Base-by-base conservation (phyloP, 331 rosid species). In the Pyracantha coccinea region DNA sequence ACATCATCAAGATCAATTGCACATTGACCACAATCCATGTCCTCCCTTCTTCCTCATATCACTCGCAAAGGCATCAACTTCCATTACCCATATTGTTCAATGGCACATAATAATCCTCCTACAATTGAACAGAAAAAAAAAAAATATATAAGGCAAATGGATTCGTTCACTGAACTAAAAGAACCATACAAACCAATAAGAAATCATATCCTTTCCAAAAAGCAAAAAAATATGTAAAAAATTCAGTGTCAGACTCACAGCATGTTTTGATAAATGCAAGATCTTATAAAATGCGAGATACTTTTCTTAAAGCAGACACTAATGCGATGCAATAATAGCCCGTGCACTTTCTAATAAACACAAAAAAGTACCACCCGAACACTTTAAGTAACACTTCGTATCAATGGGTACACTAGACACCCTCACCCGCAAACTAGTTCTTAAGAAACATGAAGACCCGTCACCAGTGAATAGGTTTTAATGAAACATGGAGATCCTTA, bases 21-120 rank as follows among this genome's bases (percentile, higher is more conserved):
- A 44, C 66, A 72, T 17, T 72, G 54, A 72, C 54, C 55, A 35
- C 44, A 31, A 57, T 17, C 68, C 57, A 61, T 61, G 77, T 73
- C 68, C 52, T 25, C 68, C 24, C 52, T 66, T 54, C 72, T 75
- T 57, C 72, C 41, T 55, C 74, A n/a, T 12, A 68, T 16, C 12
- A 29, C 35, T n/a, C 45, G 13, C 45, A 77, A 68, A 59, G 6
- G 14, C 68, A 16, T 57, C 69, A 27, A 77, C 16, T 77, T 61
- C 69, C 62, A 59, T 41, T 38, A 4, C 77, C 75, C 28, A 72
- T 20, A 66, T 66, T 65, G 45, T 67, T 57, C 69, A 66, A 17
- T 20, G 78, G 68, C 64, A 73, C 53, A 67, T 57, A 73, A 73
- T 61, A 73, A 7, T 73, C 70, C 61, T 70, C 81, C 75, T 68